Conservation (phyloP, 2,329 filamentous ascomycete species). For the Lasiodiplodia theobromae region DNA sequence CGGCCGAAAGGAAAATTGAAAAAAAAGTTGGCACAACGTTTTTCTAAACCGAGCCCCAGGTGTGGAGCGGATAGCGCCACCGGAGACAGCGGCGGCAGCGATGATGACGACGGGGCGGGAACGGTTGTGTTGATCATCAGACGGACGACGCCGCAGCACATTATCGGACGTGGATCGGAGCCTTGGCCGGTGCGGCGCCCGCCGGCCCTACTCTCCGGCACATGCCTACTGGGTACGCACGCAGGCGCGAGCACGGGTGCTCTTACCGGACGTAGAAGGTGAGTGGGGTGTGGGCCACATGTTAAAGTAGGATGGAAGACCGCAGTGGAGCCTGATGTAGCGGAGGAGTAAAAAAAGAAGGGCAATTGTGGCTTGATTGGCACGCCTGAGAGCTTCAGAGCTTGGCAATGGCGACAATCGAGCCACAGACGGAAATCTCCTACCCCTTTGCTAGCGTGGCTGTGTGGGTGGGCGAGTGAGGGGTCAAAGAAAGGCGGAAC, state of each 20-base stretch:
- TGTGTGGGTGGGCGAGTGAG: not conserved
- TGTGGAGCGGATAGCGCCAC: not conserved
- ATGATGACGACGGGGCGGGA: not conserved
- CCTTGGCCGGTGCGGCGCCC: not conserved
- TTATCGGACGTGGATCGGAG: not conserved
- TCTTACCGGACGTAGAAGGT: constrained; percentile 22
- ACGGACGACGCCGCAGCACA: constrained; percentile 10
- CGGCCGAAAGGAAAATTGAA: not conserved
- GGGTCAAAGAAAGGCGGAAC: not conserved
- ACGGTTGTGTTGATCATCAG: constrained; percentile 7
- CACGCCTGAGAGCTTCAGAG: not conserved
- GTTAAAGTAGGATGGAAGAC: not conserved
- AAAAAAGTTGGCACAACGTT: not conserved
- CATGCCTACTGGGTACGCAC: not conserved
- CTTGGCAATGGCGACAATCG: not conserved
- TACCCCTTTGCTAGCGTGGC: not conserved
- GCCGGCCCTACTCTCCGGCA: constrained; percentile 1
- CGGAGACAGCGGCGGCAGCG: not conserved
- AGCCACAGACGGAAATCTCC: not conserved
- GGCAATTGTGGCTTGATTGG: constrained; percentile 3
- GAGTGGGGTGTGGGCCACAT: not conserved
- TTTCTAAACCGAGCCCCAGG: not conserved
- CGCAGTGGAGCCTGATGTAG: not conserved
- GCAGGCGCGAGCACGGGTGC: not conserved
- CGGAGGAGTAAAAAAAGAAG: too few species aligned